A percentile compares a stretch with the other conserved stretches of the same genome.
Evolutionary conservation across 2,329 filamentous ascomycete species (phyloP).

Genomic region (Botrytis byssoidea): DNA sequence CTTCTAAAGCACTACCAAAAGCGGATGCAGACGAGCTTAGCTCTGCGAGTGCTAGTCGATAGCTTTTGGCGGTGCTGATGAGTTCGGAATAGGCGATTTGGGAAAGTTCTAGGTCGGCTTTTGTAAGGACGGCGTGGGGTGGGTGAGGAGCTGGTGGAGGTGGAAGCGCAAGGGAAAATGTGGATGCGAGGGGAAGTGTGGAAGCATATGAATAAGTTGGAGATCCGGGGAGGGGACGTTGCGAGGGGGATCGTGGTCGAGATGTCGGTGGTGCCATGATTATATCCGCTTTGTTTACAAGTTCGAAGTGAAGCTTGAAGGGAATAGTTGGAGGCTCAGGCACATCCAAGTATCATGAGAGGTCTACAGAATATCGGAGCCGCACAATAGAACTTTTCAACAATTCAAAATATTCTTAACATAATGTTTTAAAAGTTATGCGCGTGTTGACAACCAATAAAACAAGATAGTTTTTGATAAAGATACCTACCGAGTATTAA

Average conservation of each 20-base stretch:
- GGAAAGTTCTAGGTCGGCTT: constrained; percentile 61
- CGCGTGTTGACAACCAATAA: constrained; percentile 5
- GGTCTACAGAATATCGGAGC: background rate
- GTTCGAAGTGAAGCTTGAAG: constrained; percentile 4
- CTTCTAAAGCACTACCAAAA: constrained; percentile 64
- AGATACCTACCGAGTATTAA: background rate
- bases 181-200: constrained; percentile 56
- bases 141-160: constrained; percentile 59
- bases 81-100: constrained; percentile 63
- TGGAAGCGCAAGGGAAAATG: constrained; percentile 58
- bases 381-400: background rate
- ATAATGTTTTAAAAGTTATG: background rate
- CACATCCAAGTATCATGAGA: background rate
- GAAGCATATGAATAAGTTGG: constrained; percentile 64
- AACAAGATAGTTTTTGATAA: background rate
- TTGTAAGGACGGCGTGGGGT: constrained; percentile 59
- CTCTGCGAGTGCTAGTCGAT: constrained; percentile 59
- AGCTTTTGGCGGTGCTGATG: constrained; percentile 60
- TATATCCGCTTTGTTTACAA: constrained; percentile 25
- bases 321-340: background rate
- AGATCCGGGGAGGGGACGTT: constrained; percentile 59
- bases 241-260: constrained; percentile 49
- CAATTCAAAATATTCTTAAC: background rate
- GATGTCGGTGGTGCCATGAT: constrained; percentile 26
- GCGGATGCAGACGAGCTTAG: constrained; percentile 60